Percentiles rank a stretch among this genome's conserved stretches.
Evolutionary conservation across 2,329 filamentous ascomycete species (phyloP).

Genomic region (Chaetomium globosum): DNA sequence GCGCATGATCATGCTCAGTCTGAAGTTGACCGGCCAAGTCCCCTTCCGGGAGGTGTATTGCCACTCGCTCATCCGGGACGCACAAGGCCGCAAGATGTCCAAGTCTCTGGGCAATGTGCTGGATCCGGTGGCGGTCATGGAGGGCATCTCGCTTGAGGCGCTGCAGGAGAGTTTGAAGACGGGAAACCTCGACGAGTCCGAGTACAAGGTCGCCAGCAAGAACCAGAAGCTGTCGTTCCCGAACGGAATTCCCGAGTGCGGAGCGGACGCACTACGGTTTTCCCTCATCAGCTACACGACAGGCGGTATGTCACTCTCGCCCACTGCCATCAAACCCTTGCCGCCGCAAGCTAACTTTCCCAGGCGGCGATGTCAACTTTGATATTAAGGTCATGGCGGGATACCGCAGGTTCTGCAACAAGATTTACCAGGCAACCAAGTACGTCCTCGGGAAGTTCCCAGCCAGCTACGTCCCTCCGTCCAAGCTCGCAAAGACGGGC

Average conservation of each 20-base stretch:
- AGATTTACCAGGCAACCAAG: constrained; percentile 72
- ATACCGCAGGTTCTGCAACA: constrained; percentile 83
- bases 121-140: constrained; percentile 90
- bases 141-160: constrained; percentile 75
- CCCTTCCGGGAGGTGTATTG: constrained; percentile 92
- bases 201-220: constrained; percentile 81
- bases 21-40: constrained; percentile 88
- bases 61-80: constrained; percentile 88
- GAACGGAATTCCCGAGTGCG: constrained; percentile 90
- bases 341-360: not conserved
- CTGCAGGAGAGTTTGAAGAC: constrained; percentile 78
- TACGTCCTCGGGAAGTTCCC: constrained; percentile 80
- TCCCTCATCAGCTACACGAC: constrained; percentile 86
- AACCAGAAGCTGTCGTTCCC: constrained; percentile 95
- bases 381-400: constrained; percentile 91
- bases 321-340: not conserved
- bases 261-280: constrained; percentile 88
- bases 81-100: constrained; percentile 94
- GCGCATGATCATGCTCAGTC: constrained; percentile 90
- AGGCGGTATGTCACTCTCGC: constrained; percentile 47
- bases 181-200: constrained; percentile 83
- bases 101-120: constrained; percentile 96
- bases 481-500: constrained; percentile 45
- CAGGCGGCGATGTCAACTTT: constrained; percentile 75
- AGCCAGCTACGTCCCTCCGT: constrained; percentile 64